Evolutionary conservation across 148 eudicot genomes (phyloP), one percentile per base, ranked within the genome.

Genomic region (Amaranthus cruentus): DNA sequence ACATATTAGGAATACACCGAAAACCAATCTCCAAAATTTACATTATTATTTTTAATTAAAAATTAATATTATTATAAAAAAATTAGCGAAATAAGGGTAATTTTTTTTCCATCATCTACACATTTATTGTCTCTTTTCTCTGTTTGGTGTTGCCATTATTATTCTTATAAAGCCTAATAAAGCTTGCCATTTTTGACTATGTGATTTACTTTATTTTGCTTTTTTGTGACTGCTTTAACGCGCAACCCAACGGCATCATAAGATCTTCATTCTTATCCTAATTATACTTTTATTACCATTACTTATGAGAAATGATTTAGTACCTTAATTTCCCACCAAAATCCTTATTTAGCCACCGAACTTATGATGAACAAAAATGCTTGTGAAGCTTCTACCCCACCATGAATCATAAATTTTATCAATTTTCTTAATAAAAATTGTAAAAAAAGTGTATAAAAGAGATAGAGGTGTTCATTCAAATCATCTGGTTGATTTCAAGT

Each of bases 181-280:
- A 8, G 55, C 52, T 50, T 67, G 55, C 70, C 8, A 50, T 49
- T 4, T 15, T 67, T 67, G 54, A 66, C 69, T 66, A 66, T 8
- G 38, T 49, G 42, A 0, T 66, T 12, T 15, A 8, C 49, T 28
- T 73, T 70, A 51, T 42, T n/a, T 6, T 54, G 49, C 76, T 74
- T 74, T 64, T 54, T 67, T 18, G n/a, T 54, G 44, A 53, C 8
- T 9, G 62, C 76, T 64, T 74, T 74, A 53, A 44, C 70, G 60
- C 76, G 60, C 76, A 64, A 44, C 58, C 70, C 76, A 70, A 70
- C 61, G 49, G 62, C 56, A 73, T 67, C 28, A 73, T 73, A 15
- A 60, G 21, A 11, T 60, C 9, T 43, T 66, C 66, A 60, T 72
- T 66, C 56, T 72, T 42, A 58, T 60, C 43, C 55, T 58, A 28